phyloP scores from a whole-genome alignment of 306 rosid genomes.

The Senna siamea region DNA sequence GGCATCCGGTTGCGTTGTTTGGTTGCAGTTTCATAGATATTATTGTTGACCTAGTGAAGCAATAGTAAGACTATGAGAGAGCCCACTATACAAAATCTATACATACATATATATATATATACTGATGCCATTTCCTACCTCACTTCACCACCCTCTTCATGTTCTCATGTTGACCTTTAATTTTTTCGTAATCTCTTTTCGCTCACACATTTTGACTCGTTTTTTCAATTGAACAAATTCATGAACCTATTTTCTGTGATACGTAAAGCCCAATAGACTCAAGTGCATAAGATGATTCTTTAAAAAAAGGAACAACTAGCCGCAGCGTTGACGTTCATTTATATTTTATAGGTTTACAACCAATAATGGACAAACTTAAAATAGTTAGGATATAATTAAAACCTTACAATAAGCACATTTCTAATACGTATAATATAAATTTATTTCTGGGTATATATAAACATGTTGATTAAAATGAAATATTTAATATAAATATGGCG shows the following conservation, averaged over 20 bases:
- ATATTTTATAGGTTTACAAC: not conserved
- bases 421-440: not conserved
- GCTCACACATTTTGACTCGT: too few relatives aligned
- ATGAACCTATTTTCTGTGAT: too few relatives aligned
- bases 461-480: not conserved
- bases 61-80: not conserved
- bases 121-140: too few relatives aligned
- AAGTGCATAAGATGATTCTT: too few relatives aligned
- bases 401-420: not conserved
- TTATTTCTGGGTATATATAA: not conserved
- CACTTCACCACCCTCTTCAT: too few relatives aligned
- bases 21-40: not conserved
- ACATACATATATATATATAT: too few relatives aligned
- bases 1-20: not conserved
- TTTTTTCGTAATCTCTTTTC: too few relatives aligned
- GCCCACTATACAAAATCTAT: constrained; percentile 13
- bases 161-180: too few relatives aligned
- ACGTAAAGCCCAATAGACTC: too few relatives aligned
- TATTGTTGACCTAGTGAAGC: not conserved
- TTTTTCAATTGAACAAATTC: too few relatives aligned
- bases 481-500: not conserved
- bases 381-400: not conserved
- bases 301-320: not conserved
- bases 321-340: not conserved
- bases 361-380: not conserved